A percentile compares a stretch with the other conserved stretches of the same genome.
These are phyloP conservation scores for Carex arenaria DNA, from an alignment of 202 grass and related monocot species.

Conservation along the genomic window DNA sequence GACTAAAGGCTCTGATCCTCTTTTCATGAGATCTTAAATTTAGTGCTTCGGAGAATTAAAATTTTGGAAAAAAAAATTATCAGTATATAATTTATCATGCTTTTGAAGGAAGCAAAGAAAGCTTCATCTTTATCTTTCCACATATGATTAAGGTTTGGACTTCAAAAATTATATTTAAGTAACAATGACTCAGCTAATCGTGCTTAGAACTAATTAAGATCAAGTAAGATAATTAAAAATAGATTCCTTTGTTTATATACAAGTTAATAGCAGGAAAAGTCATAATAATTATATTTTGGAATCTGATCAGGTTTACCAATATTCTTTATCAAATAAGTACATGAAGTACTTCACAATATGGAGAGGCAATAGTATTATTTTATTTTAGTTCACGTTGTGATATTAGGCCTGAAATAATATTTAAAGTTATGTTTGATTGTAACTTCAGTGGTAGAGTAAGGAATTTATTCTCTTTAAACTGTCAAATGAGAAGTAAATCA, in stretches of 20 bases:
- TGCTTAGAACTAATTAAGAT: background rate
- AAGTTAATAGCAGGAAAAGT: background rate
- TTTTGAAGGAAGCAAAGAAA: background rate
- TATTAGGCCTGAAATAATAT: too few species aligned
- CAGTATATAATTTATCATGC: too few species aligned
- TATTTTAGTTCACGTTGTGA: background rate
- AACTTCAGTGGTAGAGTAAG: too few species aligned
- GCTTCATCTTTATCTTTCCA: background rate
- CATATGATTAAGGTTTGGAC: background rate
- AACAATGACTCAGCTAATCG: background rate
- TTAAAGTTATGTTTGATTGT: too few species aligned
- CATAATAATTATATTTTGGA: background rate
- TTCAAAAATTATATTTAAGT: background rate
- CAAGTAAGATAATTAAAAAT: background rate
- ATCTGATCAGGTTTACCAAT: background rate
- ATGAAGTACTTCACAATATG: background rate
- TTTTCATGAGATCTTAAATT: background rate
- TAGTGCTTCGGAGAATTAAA: background rate
- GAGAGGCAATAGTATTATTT: background rate
- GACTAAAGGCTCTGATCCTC: background rate
- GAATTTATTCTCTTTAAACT: too few species aligned
- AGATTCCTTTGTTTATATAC: background rate
- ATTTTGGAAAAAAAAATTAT: background rate
- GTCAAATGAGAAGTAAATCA: too few species aligned
- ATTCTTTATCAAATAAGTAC: background rate